These are phyloP conservation scores for Begonia fuchsioides DNA, from an alignment of 306 rosid species.

Conservation along the genomic window DNA sequence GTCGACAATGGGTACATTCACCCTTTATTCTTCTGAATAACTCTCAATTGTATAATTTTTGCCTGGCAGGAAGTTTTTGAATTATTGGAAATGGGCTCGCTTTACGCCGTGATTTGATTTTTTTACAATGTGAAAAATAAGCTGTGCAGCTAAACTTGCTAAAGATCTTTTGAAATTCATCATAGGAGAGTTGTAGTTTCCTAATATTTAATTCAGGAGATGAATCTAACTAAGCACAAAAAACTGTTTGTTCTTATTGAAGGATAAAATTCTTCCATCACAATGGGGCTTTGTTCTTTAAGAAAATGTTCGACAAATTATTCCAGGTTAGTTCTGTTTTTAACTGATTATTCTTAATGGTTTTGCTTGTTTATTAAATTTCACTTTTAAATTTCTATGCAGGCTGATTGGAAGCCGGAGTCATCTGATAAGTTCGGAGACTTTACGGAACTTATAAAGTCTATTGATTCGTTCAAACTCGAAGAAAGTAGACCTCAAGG, in stretches of 20 bases:
- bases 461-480: constrained; percentile 36
- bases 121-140: too few species aligned
- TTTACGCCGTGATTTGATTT: too few species aligned
- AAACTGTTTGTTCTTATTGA: constrained; percentile 1
- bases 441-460: constrained; percentile 43
- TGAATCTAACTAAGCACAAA: too few species aligned
- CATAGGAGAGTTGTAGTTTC: too few species aligned
- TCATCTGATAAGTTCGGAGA: constrained; percentile 55
- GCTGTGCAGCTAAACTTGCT: too few species aligned
- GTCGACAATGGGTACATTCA: constrained; percentile 78
- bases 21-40: constrained; percentile 1
- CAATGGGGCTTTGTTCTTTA: constrained; percentile 67
- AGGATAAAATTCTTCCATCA: constrained; percentile 80
- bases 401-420: constrained; percentile 95
- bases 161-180: too few species aligned
- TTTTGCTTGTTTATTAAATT: constrained; percentile 2
- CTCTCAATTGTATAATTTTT: too few species aligned
- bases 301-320: constrained; percentile 87
- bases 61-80: too few species aligned
- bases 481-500: constrained; percentile 63
- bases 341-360: constrained; percentile 4
- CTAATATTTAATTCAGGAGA: too few species aligned
- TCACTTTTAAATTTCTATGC: constrained; percentile 13
- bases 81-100: too few species aligned
- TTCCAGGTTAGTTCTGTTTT: constrained; percentile 51